These are phyloP conservation scores for Mycena pura DNA, from an alignment of 768 basidiomycete species.

Conservation along the genomic window DNA sequence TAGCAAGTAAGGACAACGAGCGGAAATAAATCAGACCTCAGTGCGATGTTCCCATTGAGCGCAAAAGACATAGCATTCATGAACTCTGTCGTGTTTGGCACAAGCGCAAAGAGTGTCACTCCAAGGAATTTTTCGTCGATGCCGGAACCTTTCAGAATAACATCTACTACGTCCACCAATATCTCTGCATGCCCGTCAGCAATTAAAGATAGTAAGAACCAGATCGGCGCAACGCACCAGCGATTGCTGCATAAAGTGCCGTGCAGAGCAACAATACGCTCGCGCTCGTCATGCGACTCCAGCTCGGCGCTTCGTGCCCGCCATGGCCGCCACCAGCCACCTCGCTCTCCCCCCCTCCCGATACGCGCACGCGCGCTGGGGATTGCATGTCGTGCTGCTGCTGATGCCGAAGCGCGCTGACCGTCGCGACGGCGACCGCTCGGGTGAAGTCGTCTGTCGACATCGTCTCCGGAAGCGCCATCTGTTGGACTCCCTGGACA, in stretches of 20 bases:
- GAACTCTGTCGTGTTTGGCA: slow-evolving; percentile 99
- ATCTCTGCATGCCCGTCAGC: slow-evolving; percentile 64
- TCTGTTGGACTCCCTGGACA: slow-evolving; percentile 49
- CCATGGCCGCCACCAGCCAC: slow-evolving; percentile 59
- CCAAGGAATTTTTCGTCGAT: slow-evolving; percentile 99
- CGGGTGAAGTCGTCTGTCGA: slow-evolving; percentile 90
- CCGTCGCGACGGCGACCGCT: slow-evolving; percentile 93
- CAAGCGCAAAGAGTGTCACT: slow-evolving; percentile 93
- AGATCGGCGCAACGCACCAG: slow-evolving; percentile 72
- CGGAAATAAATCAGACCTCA: slow-evolving; percentile 66
- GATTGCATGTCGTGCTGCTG: slow-evolving; percentile 56
- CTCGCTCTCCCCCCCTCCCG: slow-evolving; percentile 47
- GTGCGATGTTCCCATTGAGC: slow-evolving; percentile 93
- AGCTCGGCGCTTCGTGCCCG: slow-evolving; percentile 95
- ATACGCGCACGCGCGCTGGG: slow-evolving; percentile 52
- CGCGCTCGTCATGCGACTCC: slow-evolving; percentile 90
- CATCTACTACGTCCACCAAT: slow-evolving; percentile 94
- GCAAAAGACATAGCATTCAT: slow-evolving; percentile 99
- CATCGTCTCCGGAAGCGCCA: slow-evolving; percentile 68
- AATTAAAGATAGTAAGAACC: not conserved
- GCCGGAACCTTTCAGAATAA: slow-evolving; percentile 86
- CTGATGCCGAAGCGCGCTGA: slow-evolving; percentile 87
- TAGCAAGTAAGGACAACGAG: not conserved
- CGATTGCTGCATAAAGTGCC: slow-evolving; percentile 91
- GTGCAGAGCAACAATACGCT: slow-evolving; percentile 92